Evolutionary conservation across 208 protist genomes (phyloP).

Genomic region (Acanthamoeba sp.): DNA sequence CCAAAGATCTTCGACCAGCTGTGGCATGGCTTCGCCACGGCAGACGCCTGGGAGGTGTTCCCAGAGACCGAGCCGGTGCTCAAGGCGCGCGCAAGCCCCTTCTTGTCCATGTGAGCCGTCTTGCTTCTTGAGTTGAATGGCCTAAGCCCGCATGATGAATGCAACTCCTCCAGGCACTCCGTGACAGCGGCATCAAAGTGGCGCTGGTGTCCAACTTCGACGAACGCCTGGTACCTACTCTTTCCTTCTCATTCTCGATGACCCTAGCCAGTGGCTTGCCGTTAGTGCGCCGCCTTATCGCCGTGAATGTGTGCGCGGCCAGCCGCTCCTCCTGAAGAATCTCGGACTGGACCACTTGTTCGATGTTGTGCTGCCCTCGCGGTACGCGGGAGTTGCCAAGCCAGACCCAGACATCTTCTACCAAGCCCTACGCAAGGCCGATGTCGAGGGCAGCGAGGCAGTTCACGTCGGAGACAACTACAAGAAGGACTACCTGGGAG

Average conservation of each 20-base stretch:
- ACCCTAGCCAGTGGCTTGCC: too few species aligned
- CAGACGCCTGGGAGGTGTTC: conserved; percentile 32
- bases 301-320: not conserved
- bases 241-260: not conserved
- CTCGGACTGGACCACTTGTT: conserved; percentile 26
- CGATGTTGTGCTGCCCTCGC: not conserved
- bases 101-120: not conserved
- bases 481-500: not conserved
- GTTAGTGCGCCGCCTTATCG: too few species aligned
- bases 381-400: not conserved
- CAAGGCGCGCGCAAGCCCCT: not conserved
- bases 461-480: conserved; percentile 13
- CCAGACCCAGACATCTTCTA: not conserved
- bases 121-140: not conserved
- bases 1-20: not conserved
- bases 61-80: not conserved
- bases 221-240: not conserved
- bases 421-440: not conserved
- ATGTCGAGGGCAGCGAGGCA: not conserved
- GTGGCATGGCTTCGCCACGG: conserved; percentile 13
- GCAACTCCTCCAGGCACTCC: not conserved
- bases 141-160: too few species aligned
- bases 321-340: conserved; percentile 6
- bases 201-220: not conserved
- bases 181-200: not conserved